Evolutionary conservation across 352 stramenopile genomes (phyloP).

Genomic region (Aphanomyces astaci): DNA sequence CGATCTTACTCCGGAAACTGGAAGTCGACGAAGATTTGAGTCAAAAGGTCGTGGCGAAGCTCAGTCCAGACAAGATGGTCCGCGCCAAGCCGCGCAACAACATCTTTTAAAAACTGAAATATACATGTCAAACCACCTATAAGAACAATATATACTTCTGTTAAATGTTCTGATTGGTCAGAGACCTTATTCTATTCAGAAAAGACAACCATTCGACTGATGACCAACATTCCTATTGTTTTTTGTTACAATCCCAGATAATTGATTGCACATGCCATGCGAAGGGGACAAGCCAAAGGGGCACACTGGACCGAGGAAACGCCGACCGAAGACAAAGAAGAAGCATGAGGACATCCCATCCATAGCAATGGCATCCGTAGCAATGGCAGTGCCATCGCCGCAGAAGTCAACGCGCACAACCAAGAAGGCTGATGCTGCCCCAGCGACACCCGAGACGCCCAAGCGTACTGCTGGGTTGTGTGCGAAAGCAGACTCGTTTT

Average conservation of each 20-base stretch:
- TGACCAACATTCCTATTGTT: background rate
- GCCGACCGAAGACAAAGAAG: background rate
- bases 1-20: slow-evolving; percentile 58
- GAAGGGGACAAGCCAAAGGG: background rate
- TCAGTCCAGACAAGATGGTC: slow-evolving; percentile 40
- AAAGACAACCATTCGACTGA: background rate
- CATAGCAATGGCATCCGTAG: background rate
- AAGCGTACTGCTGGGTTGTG: slow-evolving; percentile 24
- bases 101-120: slow-evolving; percentile 23
- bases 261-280: background rate
- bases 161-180: too few relatives aligned
- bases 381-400: background rate
- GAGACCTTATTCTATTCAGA: too few relatives aligned
- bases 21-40: slow-evolving; percentile 39
- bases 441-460: background rate
- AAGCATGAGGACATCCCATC: background rate
- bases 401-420: background rate
- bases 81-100: slow-evolving; percentile 18
- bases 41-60: slow-evolving; percentile 51
- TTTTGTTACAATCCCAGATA: background rate
- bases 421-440: background rate
- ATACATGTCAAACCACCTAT: background rate
- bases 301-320: background rate
- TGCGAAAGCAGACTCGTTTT: slow-evolving; percentile 33
- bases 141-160: background rate